A percentile compares a stretch with the other conserved stretches of the same genome.
Evolutionary conservation across 306 rosid species (phyloP).

Genomic region (Lathyrus aphaca): DNA sequence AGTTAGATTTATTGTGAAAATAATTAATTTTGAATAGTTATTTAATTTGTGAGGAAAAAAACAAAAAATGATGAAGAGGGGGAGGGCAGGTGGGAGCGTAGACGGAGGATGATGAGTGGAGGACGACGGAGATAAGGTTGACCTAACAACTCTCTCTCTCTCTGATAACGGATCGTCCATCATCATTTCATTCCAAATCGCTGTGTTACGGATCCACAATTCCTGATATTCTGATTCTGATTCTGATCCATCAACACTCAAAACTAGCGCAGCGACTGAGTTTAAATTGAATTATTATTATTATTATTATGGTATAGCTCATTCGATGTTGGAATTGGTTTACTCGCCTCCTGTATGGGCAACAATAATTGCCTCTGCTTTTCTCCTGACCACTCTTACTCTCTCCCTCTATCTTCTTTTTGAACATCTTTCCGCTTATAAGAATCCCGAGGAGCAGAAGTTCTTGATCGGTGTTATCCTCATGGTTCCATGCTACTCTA

Average conservation of each 20-base stretch:
- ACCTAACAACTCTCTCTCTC: no score
- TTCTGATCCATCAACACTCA: background rate
- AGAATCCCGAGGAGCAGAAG: slow-evolving; percentile 97
- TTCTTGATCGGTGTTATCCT: slow-evolving; percentile 89
- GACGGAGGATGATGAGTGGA: background rate
- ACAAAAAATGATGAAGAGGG: background rate
- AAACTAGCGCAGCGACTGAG: no score
- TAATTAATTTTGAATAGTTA: no score
- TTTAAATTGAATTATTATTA: no score
- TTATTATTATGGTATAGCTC: no score
- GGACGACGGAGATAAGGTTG: slow-evolving; percentile 19
- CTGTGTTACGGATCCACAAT: background rate
- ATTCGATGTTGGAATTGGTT: slow-evolving; percentile 23
- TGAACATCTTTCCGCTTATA: slow-evolving; percentile 96
- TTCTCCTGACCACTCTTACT: slow-evolving; percentile 69
- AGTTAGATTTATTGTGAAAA: no score
- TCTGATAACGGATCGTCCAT: background rate
- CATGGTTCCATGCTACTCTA: slow-evolving; percentile 96
- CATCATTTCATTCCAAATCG: background rate
- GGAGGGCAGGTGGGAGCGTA: background rate
- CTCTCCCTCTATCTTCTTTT: slow-evolving; percentile 80
- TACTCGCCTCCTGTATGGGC: slow-evolving; percentile 89
- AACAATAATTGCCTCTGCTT: slow-evolving; percentile 57
- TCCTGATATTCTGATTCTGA: background rate
- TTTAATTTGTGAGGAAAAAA: background rate